Evolutionary conservation across 768 basidiomycete genomes (phyloP), one percentile per base, ranked within the genome.

Genomic region (Fomitopsis serialis): DNA sequence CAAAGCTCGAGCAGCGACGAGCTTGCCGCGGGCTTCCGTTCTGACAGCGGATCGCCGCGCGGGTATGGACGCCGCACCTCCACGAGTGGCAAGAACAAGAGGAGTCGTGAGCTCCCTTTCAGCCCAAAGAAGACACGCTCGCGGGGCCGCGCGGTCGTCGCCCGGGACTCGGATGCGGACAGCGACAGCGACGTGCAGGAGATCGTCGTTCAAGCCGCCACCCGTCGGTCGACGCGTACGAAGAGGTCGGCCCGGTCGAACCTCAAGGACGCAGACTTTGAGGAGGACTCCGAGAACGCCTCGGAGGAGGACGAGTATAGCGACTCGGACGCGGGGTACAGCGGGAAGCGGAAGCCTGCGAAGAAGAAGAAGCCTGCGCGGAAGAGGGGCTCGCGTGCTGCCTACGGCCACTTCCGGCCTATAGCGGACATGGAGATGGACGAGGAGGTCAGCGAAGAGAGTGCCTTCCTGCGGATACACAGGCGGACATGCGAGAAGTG

Each of bases 401-500:
- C 76, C 2, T 79, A 80, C 56, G 78, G 80, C 9, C 66, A 68
- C 56, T 71, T 81, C 55, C 74, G 79, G 42, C 58, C 66, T 17
- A 68, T 78, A 8, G 65, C 58, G 6, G 73, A 77, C 56, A 64
- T 79, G 17, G 66, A 71, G 12, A 62, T 68, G 34, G 75, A 78
- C 52, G 40, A 71, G 68, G 48, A 58, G 25, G 78, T 81, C 12
- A 82, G 85, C 49, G 80, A 84, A 27, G 81, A 81, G 29, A 74
- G 72, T 2, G 76, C 68, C n/a, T 70, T 69, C 22, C 70, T 89
- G 48, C 68, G 80, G n/a, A 70, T 67, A 12, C 89, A 92, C 68
- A 77, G 87, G 45, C 58, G 68, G 42, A 67, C 78, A 1, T 92
- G 89, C 65, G 89, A 90, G 64, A 92, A 82, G 63, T 92, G 89